Percentiles rank a stretch among this genome's conserved stretches.
These are phyloP conservation scores for Mollisia scopiformis DNA, from an alignment of 2,329 filamentous ascomycete genomes.

Conservation along the genomic window DNA sequence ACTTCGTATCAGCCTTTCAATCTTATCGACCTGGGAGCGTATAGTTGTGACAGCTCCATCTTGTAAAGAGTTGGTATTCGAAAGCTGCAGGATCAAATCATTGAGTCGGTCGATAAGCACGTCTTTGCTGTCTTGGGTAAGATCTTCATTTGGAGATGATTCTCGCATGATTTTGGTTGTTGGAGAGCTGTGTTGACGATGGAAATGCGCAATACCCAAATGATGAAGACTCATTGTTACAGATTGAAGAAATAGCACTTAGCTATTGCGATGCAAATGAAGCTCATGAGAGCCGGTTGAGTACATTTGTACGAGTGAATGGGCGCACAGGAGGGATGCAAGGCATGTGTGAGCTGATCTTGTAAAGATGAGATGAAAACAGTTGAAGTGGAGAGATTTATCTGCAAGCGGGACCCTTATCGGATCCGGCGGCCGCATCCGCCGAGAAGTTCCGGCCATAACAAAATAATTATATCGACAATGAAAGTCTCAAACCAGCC, in stretches of 20 bases:
- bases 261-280: not conserved
- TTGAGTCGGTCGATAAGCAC: conserved; percentile 38
- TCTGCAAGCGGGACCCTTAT: not conserved
- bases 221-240: conserved; percentile 32
- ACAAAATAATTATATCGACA: not conserved
- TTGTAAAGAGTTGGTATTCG: conserved; percentile 31
- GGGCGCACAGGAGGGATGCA: not conserved
- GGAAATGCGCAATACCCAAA: conserved; percentile 31
- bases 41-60: conserved; percentile 36
- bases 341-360: conserved; percentile 10
- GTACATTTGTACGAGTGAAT: not conserved
- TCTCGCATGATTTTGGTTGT: conserved; percentile 12
- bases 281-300: not conserved
- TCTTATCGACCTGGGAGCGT: conserved; percentile 41
- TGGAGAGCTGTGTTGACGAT: conserved; percentile 32
- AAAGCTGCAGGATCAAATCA: conserved; percentile 37
- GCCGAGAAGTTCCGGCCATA: not conserved
- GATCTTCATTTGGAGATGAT: conserved; percentile 18
- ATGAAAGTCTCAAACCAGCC: not conserved
- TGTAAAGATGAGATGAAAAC: not conserved
- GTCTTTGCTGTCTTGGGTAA: conserved; percentile 36
- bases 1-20: conserved; percentile 36
- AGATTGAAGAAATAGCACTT: not conserved
- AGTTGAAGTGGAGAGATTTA: not conserved
- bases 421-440: not conserved